Conservation (phyloP, 2,329 filamentous ascomycete species). For the Microthyrium microscopicum region DNA sequence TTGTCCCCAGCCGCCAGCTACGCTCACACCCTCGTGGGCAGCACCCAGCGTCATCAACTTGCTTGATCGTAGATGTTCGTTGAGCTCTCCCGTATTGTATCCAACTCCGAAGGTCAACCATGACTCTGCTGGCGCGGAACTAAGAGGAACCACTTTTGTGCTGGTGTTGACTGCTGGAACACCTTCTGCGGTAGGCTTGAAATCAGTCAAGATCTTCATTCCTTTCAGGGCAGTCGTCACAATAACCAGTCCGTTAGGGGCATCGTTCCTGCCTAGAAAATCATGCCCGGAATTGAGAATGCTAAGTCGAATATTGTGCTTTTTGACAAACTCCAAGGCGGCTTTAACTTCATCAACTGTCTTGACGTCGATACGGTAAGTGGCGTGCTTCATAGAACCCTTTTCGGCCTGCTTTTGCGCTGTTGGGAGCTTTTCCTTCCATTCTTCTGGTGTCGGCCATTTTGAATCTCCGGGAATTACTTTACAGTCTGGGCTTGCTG, state of each 20-base stretch:
- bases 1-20: conserved; percentile 6
- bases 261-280: conserved; percentile 5
- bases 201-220: background rate
- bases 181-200: conserved; percentile 3
- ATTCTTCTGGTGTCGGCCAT: conserved; percentile 4
- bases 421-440: conserved; percentile 1
- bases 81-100: conserved; percentile 1
- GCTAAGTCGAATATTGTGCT: conserved; percentile 4
- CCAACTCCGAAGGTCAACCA: conserved; percentile 5
- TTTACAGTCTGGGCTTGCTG: conserved; percentile 6
- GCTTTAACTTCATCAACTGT: conserved; percentile 3
- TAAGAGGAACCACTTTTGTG: conserved; percentile 1
- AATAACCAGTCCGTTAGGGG: conserved; percentile 3
- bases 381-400: background rate
- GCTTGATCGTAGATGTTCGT: background rate
- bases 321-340: conserved; percentile 2
- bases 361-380: conserved; percentile 3
- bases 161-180: conserved; percentile 1
- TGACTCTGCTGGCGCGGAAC: background rate
- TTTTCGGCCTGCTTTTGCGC: background rate
- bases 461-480: conserved; percentile 2
- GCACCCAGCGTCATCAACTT: conserved; percentile 7
- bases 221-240: conserved; percentile 1
- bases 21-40: conserved; percentile 1
- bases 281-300: conserved; percentile 7